A percentile compares a stretch with the other conserved stretches of the same genome.
phyloP scores from a whole-genome alignment of 1,284 basidiomycete genomes.

The Ceratorhiza oryzae-sativae region DNA sequence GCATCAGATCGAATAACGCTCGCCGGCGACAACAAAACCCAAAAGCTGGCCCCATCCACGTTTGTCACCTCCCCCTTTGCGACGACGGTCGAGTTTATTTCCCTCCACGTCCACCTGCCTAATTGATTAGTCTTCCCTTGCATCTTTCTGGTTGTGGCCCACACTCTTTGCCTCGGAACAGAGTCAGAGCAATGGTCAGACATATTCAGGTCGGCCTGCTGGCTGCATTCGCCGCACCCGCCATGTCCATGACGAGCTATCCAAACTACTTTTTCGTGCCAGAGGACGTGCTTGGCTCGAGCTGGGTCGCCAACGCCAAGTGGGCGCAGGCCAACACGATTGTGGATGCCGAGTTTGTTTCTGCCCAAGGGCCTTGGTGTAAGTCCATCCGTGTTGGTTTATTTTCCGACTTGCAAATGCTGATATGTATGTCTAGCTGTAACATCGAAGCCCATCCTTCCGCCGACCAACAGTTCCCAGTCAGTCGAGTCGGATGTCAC shows the following conservation, averaged over 20 bases:
- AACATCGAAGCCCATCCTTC: slow-evolving; percentile 49
- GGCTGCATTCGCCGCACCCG: slow-evolving; percentile 11
- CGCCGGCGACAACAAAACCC: neutral
- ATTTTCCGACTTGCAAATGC: neutral
- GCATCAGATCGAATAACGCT: neutral
- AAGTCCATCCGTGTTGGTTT: slow-evolving; percentile 46
- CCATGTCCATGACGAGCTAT: slow-evolving; percentile 51
- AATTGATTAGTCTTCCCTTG: no score
- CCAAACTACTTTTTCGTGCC: slow-evolving; percentile 65
- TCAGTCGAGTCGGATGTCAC: neutral
- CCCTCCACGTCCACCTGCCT: neutral
- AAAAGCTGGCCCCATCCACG: neutral
- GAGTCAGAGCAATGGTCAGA: slow-evolving; percentile 6
- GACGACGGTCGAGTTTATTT: neutral
- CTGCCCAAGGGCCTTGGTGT: slow-evolving; percentile 64
- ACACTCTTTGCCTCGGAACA: slow-evolving; percentile 23
- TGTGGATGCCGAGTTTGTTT: slow-evolving; percentile 56
- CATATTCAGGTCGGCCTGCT: slow-evolving; percentile 6
- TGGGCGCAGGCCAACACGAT: slow-evolving; percentile 56
- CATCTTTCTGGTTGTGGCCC: neutral
- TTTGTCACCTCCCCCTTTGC: neutral
- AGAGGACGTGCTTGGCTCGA: slow-evolving; percentile 54
- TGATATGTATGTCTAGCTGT: slow-evolving; percentile 30
- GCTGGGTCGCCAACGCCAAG: slow-evolving; percentile 50
- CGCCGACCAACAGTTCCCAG: slow-evolving; percentile 45